Evolutionary conservation across 1,139 yeast genomes (phyloP), one percentile per base, ranked within the genome.

Genomic region (Oligophagozyma castellii): DNA sequence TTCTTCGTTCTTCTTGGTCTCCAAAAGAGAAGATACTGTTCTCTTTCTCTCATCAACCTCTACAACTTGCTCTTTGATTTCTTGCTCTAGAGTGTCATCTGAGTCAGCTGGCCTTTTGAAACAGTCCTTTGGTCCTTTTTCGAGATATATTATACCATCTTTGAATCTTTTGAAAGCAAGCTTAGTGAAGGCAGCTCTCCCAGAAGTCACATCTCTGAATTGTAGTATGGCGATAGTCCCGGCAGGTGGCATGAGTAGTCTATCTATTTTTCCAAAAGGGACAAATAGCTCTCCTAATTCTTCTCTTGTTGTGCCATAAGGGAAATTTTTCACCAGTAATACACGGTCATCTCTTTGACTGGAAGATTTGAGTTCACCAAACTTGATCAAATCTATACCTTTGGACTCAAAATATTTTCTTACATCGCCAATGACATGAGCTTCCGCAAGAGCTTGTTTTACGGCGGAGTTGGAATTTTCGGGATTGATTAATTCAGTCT

Each of bases 201-300:
- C 96, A 32, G 79, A 65, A 11, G 93, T 79, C 1, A 74, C 59
- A 52, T 80, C 92, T 42, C 86, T 65, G 55, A 76, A 86, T 51
- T 89, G 95, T n/a, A 89, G 73, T 49, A 89, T 78, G 4, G 96
- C 96, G 46, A 89, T 84, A 0, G 95, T 86, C 11, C 96, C 96
- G 14, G 93, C 81, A 14, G 95, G 94, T 11, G 99, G 98, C 84
- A 92, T 79, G 36, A 92, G 56, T 19, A 84, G 63, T 46, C 95
- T 68, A 40, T 72, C 73, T 22, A 92, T 51, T 38, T 77, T 78
- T 27, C 98, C 98, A 53, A 69, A 74, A 27, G 74, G 76, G 1
- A 75, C 56, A 46, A 92, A 89, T 43, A 86, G 49, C 37, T 81
- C 95, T 12, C 84, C 75, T 23, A 89, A 55, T 45, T 89, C 96